Base-by-base conservation (phyloP, 2,329 filamentous ascomycete genomes). In the Xylaria polymorpha region DNA sequence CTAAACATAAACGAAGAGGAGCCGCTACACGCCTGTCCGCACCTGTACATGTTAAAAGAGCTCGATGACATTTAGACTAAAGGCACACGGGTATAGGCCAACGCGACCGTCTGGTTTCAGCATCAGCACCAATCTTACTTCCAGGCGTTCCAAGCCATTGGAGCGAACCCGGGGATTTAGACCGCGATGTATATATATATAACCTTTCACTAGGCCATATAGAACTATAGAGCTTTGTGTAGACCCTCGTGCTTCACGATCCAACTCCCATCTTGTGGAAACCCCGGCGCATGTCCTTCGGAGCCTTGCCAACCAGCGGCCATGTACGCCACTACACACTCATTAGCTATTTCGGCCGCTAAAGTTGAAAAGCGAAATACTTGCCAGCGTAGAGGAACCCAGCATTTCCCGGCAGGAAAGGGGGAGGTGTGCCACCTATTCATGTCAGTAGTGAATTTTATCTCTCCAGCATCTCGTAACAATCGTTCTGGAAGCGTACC, bases 351-450 rank as follows among this genome's bases (percentile, higher is more conserved):
- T 41, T 29, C 12, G 39, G 6, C 1, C 29, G 15, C 43, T 10
- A 32, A n/a, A n/a, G 2, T 12, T 18, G 0, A 35, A 39, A 57
- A 41, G 12, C 1, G 9, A 39, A 0, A 44, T 15, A 71, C 74
- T 56, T 64, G 76, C 75, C 73, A 25, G 79, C 79, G 3, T 80
- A 75, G 8, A 82, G 73, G 18, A 82, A 80, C 0, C 77, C 80
- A 5, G 80, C 80, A 63, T 81, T 82, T 0, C 80, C 80, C 0
- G 80, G 78, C 73, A 82, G 78, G 57, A 81, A 82, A 37, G 80
- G 73, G 57, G 80, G 70, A 35, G 78, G 78, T 0, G 76, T 78
- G 7, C 67, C 58, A 35, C 69, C 69, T 71, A 48, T 22, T 22
- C 22, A n/a, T 7, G 35, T 74, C 44, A 75, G 58, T 66, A 43